phyloP scores from a whole-genome alignment of 768 basidiomycete species.

The Collybia mongolica region DNA sequence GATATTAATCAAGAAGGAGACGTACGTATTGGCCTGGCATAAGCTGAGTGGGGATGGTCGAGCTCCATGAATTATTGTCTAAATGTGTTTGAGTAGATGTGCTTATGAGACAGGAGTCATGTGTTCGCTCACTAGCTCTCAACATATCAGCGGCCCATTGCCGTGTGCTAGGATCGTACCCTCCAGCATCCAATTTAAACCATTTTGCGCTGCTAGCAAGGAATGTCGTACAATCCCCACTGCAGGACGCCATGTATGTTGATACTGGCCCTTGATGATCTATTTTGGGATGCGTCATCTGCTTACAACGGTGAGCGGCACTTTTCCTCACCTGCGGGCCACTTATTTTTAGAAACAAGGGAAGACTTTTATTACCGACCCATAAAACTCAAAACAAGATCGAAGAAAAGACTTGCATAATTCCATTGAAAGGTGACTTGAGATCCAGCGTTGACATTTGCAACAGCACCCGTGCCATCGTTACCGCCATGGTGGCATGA shows the following conservation, averaged over 20 bases:
- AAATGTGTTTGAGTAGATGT: constrained; percentile 1
- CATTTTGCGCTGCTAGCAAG: constrained; percentile 36
- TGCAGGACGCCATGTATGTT: constrained; percentile 53
- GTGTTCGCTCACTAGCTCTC: constrained; percentile 32
- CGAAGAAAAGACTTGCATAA: constrained; percentile 30
- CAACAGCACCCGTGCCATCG: constrained; percentile 31
- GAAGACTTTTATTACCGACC: not conserved
- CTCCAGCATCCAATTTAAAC: constrained; percentile 50
- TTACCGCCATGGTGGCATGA: constrained; percentile 44
- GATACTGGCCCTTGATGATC: constrained; percentile 51
- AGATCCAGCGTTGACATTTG: constrained; percentile 38
- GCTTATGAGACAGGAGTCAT: not conserved
- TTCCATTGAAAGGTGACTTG: constrained; percentile 42
- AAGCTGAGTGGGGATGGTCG: constrained; percentile 39
- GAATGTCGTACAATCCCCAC: constrained; percentile 40
- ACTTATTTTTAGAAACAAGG: constrained; percentile 20
- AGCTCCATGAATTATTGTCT: constrained; percentile 41
- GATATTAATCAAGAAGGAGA: constrained; percentile 1
- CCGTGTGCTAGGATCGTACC: constrained; percentile 34
- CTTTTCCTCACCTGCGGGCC: constrained; percentile 31
- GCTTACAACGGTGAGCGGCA: constrained; percentile 5
- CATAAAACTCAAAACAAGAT: not conserved
- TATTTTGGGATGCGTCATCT: constrained; percentile 10
- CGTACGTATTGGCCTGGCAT: constrained; percentile 50
- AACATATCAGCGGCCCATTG: constrained; percentile 44